Evolutionary conservation across 2,329 filamentous ascomycete species (phyloP).

Genomic region (Fusarium tjaetaba): DNA sequence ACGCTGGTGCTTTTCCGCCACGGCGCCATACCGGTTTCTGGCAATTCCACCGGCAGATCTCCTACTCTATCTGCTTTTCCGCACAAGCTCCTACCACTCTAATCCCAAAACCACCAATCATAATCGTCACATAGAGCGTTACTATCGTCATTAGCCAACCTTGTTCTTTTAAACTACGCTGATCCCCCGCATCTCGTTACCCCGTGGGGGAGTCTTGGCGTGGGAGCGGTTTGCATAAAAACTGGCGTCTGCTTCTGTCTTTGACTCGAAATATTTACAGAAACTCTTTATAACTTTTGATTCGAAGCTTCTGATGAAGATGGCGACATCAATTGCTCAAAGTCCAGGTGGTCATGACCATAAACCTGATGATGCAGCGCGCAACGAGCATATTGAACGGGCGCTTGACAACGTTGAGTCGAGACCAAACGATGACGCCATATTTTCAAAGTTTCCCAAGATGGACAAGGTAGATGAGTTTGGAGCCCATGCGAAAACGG

Average conservation of each 20-base stretch:
- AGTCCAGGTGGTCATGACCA: background rate
- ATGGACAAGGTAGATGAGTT: conserved; percentile 38
- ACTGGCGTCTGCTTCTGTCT: background rate
- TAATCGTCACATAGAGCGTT: rapidly evolving
- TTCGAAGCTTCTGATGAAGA: background rate
- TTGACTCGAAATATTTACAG: rapidly evolving
- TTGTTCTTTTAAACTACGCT: conserved; percentile 11
- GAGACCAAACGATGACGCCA: conserved; percentile 3
- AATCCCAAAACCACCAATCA: background rate
- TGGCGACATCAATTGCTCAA: background rate
- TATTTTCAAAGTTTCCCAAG: conserved; percentile 27
- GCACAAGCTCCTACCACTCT: background rate
- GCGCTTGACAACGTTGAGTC: conserved; percentile 19
- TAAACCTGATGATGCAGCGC: background rate
- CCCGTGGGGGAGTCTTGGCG: conserved; percentile 18
- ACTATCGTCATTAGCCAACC: conserved; percentile 2
- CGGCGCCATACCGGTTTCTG: background rate
- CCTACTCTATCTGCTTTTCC: background rate
- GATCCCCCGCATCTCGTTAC: conserved; percentile 19
- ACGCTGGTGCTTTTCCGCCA: background rate
- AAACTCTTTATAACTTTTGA: background rate
- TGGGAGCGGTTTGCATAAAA: background rate
- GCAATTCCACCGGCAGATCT: background rate
- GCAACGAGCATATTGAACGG: conserved; percentile 17
- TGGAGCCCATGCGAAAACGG: conserved; percentile 34